Percentiles rank a stretch among this genome's conserved stretches.
These are phyloP conservation scores for Haplographium delicatum DNA, from an alignment of 495 filamentous ascomycete species.

Conservation along the genomic window DNA sequence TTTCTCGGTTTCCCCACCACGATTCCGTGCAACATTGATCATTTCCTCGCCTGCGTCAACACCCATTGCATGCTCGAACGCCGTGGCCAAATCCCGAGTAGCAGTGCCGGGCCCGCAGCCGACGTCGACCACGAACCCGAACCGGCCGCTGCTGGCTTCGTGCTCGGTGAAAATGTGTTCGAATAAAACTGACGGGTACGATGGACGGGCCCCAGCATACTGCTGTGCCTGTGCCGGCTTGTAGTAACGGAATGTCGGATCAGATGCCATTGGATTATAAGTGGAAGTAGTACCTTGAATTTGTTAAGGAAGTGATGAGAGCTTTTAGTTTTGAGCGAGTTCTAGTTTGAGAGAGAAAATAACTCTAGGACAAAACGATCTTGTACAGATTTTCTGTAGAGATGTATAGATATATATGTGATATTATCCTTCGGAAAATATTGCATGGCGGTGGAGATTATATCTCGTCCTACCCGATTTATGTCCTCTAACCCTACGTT, in stretches of 20 bases:
- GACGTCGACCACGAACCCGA: constrained; percentile 40
- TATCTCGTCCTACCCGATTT: too few species aligned
- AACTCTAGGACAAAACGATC: neutral
- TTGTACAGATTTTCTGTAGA: neutral
- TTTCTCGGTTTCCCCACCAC: constrained; percentile 28
- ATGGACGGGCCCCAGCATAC: neutral
- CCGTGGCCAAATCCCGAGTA: constrained; percentile 41
- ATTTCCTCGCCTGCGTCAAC: constrained; percentile 48
- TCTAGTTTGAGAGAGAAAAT: neutral
- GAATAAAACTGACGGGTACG: neutral
- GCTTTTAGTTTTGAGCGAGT: neutral
- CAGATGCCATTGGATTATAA: neutral
- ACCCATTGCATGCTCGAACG: constrained; percentile 53
- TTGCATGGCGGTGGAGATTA: too few species aligned
- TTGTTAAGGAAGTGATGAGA: neutral
- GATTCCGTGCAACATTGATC: constrained; percentile 38
- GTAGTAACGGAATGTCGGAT: neutral
- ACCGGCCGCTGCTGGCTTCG: constrained; percentile 4
- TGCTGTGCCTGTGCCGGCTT: neutral
- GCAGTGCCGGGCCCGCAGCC: constrained; percentile 55
- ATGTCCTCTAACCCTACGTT: too few species aligned
- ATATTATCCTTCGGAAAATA: too few species aligned
- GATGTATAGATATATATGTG: too few species aligned
- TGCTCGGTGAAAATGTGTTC: constrained; percentile 24
- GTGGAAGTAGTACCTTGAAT: neutral